Conservation (phyloP, 345 rosid genomes). For the Syzygium grande region DNA sequence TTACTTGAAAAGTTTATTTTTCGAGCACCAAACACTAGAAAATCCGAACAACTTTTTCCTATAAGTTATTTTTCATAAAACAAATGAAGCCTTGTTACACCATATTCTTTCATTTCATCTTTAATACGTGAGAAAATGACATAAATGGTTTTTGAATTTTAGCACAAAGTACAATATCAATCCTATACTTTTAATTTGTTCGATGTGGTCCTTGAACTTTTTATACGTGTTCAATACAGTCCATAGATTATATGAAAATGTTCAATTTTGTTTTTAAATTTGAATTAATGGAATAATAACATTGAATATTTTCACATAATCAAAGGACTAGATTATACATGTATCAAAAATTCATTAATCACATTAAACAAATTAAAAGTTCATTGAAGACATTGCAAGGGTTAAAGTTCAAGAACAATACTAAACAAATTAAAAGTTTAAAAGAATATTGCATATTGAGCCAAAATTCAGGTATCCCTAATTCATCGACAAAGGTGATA, state of each 20-base stretch:
- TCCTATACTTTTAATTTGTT: no score
- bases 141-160: background rate
- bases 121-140: background rate
- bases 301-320: background rate
- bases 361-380: background rate
- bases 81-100: background rate
- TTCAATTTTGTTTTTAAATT: background rate
- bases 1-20: no score
- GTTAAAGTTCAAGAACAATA: background rate
- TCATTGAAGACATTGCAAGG: accelerated
- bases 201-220: accelerated
- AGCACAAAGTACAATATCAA: accelerated
- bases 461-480: background rate
- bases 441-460: accelerated
- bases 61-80: no score
- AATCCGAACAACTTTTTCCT: no score
- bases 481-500: accelerated
- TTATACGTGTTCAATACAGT: no score
- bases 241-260: background rate
- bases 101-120: background rate
- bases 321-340: accelerated
- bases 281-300: background rate
- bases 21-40: no score
- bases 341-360: background rate
- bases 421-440: background rate